Base-by-base conservation (phyloP, 768 basidiomycete genomes). In the Xerocomus spinulosus region DNA sequence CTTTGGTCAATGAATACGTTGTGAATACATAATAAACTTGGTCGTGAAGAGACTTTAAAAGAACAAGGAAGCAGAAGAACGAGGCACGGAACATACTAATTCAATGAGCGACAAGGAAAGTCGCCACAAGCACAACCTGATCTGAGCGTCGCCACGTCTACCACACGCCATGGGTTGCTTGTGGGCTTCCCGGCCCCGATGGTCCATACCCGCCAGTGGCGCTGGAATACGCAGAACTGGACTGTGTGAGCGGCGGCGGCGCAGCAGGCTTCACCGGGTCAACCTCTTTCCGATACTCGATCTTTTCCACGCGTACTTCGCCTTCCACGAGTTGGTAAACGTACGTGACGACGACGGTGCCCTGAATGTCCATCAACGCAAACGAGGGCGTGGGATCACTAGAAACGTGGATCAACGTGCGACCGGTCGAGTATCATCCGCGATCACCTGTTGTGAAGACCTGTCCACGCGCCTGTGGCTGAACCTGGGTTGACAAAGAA, bases 401-500 rank as follows among this genome's bases (percentile, higher is more conserved):
- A 58, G 20, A 26, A 12, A 30, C 10, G 35, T 6, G 15, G n/a
- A n/a, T n/a, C n/a, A n/a, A n/a, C n/a, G n/a, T n/a, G n/a, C n/a
- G n/a, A n/a, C n/a, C n/a, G n/a, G n/a, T n/a, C n/a, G n/a, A n/a
- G n/a, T n/a, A n/a, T n/a, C n/a, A n/a, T n/a, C n/a, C 3, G 18
- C 5, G 20, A n/a, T 10, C 4, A 54, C 54, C 46, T 49, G 39
- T 48, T 58, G 37, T 54, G 47, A 3, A 59, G 48, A 1, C 92
- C 90, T 29, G 85, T 81, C 92, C 92, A 97, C 30, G 94, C 94
- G 29, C 95, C 95, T 3, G 91, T 94, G 1, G 92, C 95, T 4
- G 87, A 89, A 1, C 95, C 95, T 3, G 94, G 95, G 63, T 97
- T 96, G 36, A 97, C 80, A 62, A 97, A 98, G 75, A 98, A 99